Evolutionary conservation across 2,329 filamentous ascomycete genomes (phyloP).

Genomic region (Hypoxylon sp.): DNA sequence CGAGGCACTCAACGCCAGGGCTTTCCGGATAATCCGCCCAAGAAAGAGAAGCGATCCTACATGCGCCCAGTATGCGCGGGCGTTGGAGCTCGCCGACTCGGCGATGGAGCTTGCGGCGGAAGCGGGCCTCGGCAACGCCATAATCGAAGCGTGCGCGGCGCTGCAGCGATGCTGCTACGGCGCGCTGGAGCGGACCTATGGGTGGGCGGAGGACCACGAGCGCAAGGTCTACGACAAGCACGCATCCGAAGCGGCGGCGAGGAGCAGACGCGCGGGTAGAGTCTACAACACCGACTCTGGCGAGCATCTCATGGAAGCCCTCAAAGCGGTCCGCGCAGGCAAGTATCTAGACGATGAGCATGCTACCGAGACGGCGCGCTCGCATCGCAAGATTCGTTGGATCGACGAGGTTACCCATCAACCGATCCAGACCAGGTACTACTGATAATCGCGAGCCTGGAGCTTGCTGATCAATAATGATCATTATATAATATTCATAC

Average conservation of each 20-base stretch:
- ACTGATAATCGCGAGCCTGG: constrained; percentile 6
- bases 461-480: constrained; percentile 4
- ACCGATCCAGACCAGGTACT: constrained; percentile 6
- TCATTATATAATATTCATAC: neutral
- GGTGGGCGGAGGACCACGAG: constrained; percentile 15
- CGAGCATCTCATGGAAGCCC: constrained; percentile 27
- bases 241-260: neutral
- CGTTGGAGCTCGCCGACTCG: constrained; percentile 22
- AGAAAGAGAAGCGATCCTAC: neutral
- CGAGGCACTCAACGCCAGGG: constrained; percentile 22
- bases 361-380: neutral
- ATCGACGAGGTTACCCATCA: constrained; percentile 23
- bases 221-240: constrained; percentile 22
- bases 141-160: neutral
- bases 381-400: constrained; percentile 32
- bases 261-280: constrained; percentile 2
- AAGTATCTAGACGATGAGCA: neutral
- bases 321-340: constrained; percentile 26
- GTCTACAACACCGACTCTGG: constrained; percentile 21
- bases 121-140: neutral
- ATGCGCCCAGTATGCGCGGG: constrained; percentile 10
- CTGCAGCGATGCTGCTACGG: constrained; percentile 28
- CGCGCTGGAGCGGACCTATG: constrained; percentile 7
- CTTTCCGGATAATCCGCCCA: neutral
- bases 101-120: constrained; percentile 21